Base-by-base conservation (phyloP, 768 basidiomycete species). In the Lentinula edodes region DNA sequence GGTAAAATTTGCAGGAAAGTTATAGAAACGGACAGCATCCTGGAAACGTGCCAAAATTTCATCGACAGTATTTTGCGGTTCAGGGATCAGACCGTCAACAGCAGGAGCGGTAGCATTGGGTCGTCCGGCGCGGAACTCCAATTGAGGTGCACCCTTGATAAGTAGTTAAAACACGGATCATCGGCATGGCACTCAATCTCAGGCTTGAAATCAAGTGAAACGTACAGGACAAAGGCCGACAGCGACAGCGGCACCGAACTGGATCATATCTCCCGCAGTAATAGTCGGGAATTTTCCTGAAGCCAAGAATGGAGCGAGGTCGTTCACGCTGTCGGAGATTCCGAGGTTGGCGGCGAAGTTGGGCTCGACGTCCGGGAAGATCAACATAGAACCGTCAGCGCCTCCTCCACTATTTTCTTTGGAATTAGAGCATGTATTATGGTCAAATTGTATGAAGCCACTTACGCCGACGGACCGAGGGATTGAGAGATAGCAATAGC, bases 121-220 rank as follows among this genome's bases (percentile, higher is more conserved):
- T 23, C 77, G 74, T 18, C 77, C 78, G 43, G 74, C 66, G 32
- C 78, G 67, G 66, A 78, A 78, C 58, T 69, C 67, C 1, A 77
- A 65, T 1, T 65, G 70, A 32, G 77, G 78, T 52, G 73, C 75
- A 57, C 76, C 58, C 42, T 45, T 16, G 10, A 15, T 5, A 28
- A 16, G 28, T 28, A 3, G 28, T 28, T 28, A 9, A 45, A 3
- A 38, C 35, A 62, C 6, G 48, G 5, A 63, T 58, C 9, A 69
- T 28, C 28, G 28, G 28, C 28, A 28, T 28, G 28, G 28, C 28
- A 28, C 28, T 28, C 28, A 28, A 28, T 28, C 28, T 28, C 28
- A 28, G 28, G 16, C 66, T 63, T 16, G n/a, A 16, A 54, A 67
- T 67, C 66, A 43, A 6, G 70, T 66, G 71, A 12, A 20, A 48